Evolutionary conservation across 345 rosid species (phyloP), one percentile per base, ranked within the genome.

Genomic region (Punica granatum): DNA sequence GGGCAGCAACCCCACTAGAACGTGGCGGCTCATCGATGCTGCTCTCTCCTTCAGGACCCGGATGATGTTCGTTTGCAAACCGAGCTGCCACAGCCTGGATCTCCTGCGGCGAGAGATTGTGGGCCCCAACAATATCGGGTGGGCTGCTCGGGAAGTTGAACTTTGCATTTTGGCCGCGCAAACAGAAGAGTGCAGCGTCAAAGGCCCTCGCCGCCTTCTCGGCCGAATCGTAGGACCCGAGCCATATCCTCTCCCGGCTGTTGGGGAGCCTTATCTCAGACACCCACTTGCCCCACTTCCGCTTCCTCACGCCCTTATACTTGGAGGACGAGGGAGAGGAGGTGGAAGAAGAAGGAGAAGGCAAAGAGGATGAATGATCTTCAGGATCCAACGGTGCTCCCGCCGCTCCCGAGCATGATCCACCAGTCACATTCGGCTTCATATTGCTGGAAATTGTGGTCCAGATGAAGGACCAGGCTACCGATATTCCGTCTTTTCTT

Each of bases 261-360:
- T 92, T 88, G 0, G 98, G 98, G 2, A 92, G 91, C 72, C 98
- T 78, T 59, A 92, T 87, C 75, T 92, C 98, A 1, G 97, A 88
- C 67, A 92, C 98, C 93, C 93, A 92, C 66, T 86, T 92, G 0
- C 98, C 97, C 98, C 98, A 90, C 66, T 90, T 90, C 68, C 98
- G 72, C 88, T 87, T 88, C 15, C 98, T 23, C 13, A 92, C 97
- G 9, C 98, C 98, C 35, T 79, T 92, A 82, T 86, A 92, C 78
- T 83, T 85, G 0, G 84, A 10, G 7, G 61, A 26, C 3, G 59
- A 51, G 2, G 60, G 13, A 0, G 61, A 28, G 0, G 61, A 10
- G 0, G 61, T 26, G 28, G 61, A 30, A 8, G 61, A 56, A 11
- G 61, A 56, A 13, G n/a, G n/a, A 1, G 30, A 7, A 3, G 58